Base-by-base conservation (phyloP, 1,284 basidiomycete genomes). In the Amylostereum chailletii region DNA sequence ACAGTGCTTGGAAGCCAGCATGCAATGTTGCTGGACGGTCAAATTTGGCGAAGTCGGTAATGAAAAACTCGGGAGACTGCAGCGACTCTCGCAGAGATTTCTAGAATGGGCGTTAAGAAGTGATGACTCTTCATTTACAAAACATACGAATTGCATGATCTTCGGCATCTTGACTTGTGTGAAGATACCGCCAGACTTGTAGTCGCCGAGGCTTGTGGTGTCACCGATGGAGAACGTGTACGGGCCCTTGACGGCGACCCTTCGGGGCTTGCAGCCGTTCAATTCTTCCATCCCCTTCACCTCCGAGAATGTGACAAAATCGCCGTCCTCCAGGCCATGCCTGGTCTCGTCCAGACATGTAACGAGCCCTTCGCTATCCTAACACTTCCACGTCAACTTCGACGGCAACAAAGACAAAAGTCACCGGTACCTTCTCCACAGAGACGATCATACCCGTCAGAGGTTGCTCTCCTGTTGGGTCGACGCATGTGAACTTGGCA, bases 161-260 rank as follows among this genome's bases (percentile, higher is more conserved):
- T 96, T 97, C 27, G 96, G 96, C 93, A 96, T 94, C 75, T 99
- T 99, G 61, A 99, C 93, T 69, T 99, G 96, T 11, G 91, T 94
- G 66, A 99, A 99, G 58, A 95, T 88, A 46, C 96, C 96, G 33
- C 94, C 96, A 33, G 81, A 70, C 61, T 86, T 83, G 73, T 99
- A 99, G 44, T 83, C 76, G 47, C 86, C 76, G 19, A 94, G 65
- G 34, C 76, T 76, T 29, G 82, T 80, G 1, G 93, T 96, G 65
- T 96, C 90, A 3, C 94, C 94, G 49, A 98, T 94, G 5, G 86
- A 74, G 68, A 98, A 98, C 1, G 94, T 96, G 65, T 97, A 98
- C 0, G 94, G 94, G 2, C 94, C 96, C 65, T 97, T 98, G 57
- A 97, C 92, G 6, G 86, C 76, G 46, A 99, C 71, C 66, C 94